Conservation (phyloP, 2,329 filamentous ascomycete genomes). For the Aspergillus sp. region DNA sequence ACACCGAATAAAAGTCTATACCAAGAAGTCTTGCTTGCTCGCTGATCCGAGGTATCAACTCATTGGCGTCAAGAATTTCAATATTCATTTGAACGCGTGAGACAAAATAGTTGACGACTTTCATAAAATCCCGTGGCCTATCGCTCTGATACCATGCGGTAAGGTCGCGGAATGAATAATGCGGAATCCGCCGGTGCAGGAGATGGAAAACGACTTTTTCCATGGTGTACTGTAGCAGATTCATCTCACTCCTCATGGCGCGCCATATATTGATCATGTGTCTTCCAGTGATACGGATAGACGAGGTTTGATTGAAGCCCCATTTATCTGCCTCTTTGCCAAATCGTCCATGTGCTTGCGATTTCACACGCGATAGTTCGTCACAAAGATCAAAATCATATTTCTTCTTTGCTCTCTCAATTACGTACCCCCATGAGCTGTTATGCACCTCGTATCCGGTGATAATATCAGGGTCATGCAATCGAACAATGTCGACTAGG, state of each 20-base stretch:
- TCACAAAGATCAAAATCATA: constrained; percentile 91
- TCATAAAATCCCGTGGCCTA: constrained; percentile 67
- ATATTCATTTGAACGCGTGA: constrained; percentile 76
- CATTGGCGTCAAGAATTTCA: constrained; percentile 88
- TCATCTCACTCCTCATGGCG: constrained; percentile 90
- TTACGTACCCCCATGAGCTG: constrained; percentile 91
- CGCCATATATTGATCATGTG: constrained; percentile 98
- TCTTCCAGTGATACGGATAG: constrained; percentile 85
- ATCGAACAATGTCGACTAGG: constrained; percentile 83
- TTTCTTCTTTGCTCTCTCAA: constrained; percentile 80
- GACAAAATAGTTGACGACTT: constrained; percentile 75
- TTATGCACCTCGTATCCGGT: constrained; percentile 95
- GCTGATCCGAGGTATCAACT: constrained; percentile 82
- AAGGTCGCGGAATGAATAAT: constrained; percentile 76
- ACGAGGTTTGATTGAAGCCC: constrained; percentile 93
- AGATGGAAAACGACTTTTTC: constrained; percentile 94
- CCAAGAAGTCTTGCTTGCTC: constrained; percentile 92
- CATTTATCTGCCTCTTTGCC: constrained; percentile 85
- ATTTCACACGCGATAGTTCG: constrained; percentile 86
- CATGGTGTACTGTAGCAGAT: constrained; percentile 90
- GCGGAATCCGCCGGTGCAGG: constrained; percentile 81
- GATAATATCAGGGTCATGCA: constrained; percentile 84
- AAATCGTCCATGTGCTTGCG: constrained; percentile 76
- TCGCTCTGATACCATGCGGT: constrained; percentile 78
- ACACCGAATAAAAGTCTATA: constrained; percentile 95